Conservation (phyloP, 495 filamentous ascomycete genomes). For the Choiromyces venosus region DNA sequence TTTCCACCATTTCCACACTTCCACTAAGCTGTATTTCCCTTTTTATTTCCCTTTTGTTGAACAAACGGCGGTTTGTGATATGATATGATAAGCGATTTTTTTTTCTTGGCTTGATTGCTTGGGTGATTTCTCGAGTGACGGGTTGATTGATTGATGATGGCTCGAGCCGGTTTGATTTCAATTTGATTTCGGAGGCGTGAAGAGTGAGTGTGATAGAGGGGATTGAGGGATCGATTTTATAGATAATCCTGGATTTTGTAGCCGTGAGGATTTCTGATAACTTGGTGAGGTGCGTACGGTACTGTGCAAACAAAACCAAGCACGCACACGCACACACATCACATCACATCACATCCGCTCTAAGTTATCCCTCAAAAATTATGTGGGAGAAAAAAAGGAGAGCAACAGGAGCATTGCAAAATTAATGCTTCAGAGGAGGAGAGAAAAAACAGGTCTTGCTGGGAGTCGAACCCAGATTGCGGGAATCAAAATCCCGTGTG, state of each 20-base stretch:
- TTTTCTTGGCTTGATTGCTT: too few species aligned
- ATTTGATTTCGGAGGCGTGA: background rate
- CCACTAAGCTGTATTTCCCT: background rate
- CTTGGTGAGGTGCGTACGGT: too few species aligned
- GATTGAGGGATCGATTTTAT: too few species aligned
- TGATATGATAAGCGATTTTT: background rate
- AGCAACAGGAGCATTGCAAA: too few species aligned
- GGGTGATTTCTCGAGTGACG: background rate
- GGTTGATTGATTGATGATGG: background rate
- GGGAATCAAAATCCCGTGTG: constrained; percentile 34
- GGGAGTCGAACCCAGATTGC: constrained; percentile 33
- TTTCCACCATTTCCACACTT: background rate
- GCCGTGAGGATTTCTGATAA: too few species aligned
- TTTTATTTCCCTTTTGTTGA: background rate
- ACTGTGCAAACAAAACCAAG: too few species aligned
- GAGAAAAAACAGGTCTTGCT: constrained; percentile 22
- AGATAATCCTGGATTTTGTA: too few species aligned
- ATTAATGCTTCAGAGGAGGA: too few species aligned
- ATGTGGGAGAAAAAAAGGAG: too few species aligned
- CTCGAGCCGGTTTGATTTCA: background rate
- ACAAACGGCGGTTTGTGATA: background rate
- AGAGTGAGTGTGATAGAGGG: background rate
- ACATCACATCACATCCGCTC: too few species aligned
- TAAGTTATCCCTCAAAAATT: too few species aligned
- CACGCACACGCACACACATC: too few species aligned